These are phyloP conservation scores for Cymbopogon flexuosus DNA, from an alignment of 202 grass and related monocot species.

Conservation along the genomic window DNA sequence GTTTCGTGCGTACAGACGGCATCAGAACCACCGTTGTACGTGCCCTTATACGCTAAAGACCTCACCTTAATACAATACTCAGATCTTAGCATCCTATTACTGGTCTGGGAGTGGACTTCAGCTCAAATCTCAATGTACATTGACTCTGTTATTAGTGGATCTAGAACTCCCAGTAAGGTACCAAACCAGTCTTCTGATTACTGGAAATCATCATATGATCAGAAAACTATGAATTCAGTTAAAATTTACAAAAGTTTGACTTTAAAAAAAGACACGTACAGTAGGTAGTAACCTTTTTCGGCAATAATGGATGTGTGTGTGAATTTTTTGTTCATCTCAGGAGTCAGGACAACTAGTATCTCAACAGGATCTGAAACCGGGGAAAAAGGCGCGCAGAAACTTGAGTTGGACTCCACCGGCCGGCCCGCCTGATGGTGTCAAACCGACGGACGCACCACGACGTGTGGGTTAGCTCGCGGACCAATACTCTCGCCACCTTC, in stretches of 20 bases:
- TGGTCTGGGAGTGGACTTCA: not conserved
- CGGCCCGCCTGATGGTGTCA: slow-evolving; percentile 17
- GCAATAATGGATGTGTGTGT: not conserved
- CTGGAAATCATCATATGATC: not conserved
- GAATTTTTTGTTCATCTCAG: not conserved
- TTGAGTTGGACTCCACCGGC: slow-evolving; percentile 43
- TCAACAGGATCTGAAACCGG: slow-evolving; percentile 8
- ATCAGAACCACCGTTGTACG: too few species aligned
- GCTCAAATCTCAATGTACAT: slow-evolving; percentile 8
- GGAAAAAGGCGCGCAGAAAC: slow-evolving; percentile 26
- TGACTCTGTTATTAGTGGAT: not conserved
- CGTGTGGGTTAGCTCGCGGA: slow-evolving; percentile 34
- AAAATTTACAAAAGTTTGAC: not conserved
- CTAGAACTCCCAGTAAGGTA: not conserved
- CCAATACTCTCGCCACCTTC: slow-evolving; percentile 32
- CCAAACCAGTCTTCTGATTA: not conserved
- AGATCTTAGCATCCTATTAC: not conserved
- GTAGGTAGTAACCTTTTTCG: not conserved
- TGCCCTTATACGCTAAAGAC: not conserved
- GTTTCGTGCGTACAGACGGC: too few species aligned
- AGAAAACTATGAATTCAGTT: not conserved
- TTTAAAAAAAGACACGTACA: too few species aligned
- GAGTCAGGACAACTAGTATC: not conserved
- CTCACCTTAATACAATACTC: not conserved
- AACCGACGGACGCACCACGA: slow-evolving; percentile 45